phyloP scores from a whole-genome alignment of 2,329 filamentous ascomycete species.

The Trichoderma cornu-damae region DNA sequence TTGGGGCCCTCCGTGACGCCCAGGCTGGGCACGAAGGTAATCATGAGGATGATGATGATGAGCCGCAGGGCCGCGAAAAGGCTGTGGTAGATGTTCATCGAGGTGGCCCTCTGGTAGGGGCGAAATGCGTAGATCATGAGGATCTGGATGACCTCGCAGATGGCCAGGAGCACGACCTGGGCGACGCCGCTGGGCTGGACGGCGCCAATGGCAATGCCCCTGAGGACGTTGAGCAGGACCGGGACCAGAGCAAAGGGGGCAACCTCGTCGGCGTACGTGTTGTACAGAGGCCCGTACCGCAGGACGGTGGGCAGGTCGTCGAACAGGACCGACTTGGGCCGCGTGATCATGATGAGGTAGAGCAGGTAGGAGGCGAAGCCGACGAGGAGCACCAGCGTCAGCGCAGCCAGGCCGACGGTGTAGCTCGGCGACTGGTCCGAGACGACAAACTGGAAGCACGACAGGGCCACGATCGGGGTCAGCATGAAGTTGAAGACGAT shows the following conservation, averaged over 20 bases:
- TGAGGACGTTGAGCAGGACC: constrained; percentile 75
- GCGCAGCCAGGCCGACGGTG: constrained; percentile 66
- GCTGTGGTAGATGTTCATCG: constrained; percentile 95
- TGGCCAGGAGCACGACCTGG: constrained; percentile 84
- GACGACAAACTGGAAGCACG: constrained; percentile 85
- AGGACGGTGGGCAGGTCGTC: constrained; percentile 88
- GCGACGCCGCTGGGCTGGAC: constrained; percentile 90
- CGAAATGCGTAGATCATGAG: constrained; percentile 84
- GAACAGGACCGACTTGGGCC: constrained; percentile 81
- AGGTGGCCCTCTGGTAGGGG: constrained; percentile 84
- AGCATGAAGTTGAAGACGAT: constrained; percentile 91
- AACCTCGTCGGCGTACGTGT: constrained; percentile 92
- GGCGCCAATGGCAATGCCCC: constrained; percentile 85
- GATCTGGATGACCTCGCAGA: constrained; percentile 88
- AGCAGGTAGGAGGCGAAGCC: constrained; percentile 74
- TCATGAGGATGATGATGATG: constrained; percentile 67
- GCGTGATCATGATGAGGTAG: constrained; percentile 71
- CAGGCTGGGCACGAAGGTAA: constrained; percentile 79
- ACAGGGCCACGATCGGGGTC: constrained; percentile 78
- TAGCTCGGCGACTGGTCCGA: constrained; percentile 61
- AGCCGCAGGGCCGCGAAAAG: constrained; percentile 76
- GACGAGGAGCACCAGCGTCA: constrained; percentile 69
- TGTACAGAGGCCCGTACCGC: constrained; percentile 89
- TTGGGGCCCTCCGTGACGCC: constrained; percentile 72
- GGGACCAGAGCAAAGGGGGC: constrained; percentile 86